These are phyloP conservation scores for Aspergillus sp. DNA, from an alignment of 2,329 filamentous ascomycete genomes.

Conservation along the genomic window DNA sequence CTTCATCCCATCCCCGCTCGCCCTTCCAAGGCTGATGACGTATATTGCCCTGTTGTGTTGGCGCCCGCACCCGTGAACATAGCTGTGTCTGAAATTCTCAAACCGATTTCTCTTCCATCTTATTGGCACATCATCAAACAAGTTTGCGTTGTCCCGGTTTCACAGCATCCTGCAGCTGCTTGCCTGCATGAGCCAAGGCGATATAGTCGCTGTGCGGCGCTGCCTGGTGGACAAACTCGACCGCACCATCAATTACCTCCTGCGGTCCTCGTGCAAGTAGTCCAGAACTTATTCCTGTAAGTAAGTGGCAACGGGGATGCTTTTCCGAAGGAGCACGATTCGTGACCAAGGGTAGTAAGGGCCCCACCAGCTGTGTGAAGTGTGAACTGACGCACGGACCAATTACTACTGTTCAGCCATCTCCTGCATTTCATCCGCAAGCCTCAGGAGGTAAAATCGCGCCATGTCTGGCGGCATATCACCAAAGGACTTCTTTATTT, in stretches of 20 bases:
- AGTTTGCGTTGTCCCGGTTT: slow-evolving; percentile 4
- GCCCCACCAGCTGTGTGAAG: background rate
- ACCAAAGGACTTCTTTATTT: slow-evolving; percentile 52
- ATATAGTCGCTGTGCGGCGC: background rate
- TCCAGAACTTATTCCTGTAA: background rate
- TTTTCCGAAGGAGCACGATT: background rate
- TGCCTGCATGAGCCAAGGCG: slow-evolving; percentile 10
- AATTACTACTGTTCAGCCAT: slow-evolving; percentile 26
- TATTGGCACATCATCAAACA: slow-evolving; percentile 2
- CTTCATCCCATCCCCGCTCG: background rate
- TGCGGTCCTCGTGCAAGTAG: background rate
- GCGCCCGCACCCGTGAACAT: background rate
- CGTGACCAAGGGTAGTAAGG: background rate
- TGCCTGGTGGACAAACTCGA: background rate
- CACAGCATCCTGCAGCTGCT: slow-evolving; percentile 4
- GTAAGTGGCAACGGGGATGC: background rate
- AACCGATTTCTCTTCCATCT: background rate
- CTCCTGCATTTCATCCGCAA: slow-evolving; percentile 66
- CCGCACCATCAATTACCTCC: background rate
- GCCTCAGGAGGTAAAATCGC: slow-evolving; percentile 72
- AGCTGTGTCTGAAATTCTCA: background rate
- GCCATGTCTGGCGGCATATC: slow-evolving; percentile 64
- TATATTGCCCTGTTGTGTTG: background rate
- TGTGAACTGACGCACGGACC: background rate
- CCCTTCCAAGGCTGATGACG: slow-evolving; percentile 1